Evolutionary conservation across 2,329 filamentous ascomycete genomes (phyloP).

Genomic region (Paecilomyces variotii): DNA sequence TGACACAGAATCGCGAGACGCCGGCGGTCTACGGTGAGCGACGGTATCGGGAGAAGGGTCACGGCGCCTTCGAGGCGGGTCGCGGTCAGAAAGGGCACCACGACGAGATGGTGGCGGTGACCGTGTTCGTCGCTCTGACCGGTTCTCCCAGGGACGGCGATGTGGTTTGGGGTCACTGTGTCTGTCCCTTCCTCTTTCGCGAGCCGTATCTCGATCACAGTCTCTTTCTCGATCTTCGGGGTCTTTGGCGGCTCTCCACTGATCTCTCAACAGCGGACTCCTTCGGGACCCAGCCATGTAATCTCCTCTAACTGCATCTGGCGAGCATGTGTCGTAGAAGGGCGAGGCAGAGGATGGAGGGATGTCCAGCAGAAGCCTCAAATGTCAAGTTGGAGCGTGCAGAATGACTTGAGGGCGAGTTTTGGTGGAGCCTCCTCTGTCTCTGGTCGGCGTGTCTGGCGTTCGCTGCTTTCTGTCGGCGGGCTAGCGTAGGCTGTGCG

Average conservation of each 20-base stretch:
- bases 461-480: slow-evolving; percentile 1
- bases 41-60: slow-evolving; percentile 20
- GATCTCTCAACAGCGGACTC: slow-evolving; percentile 44
- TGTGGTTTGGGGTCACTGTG: slow-evolving; percentile 32
- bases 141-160: slow-evolving; percentile 24
- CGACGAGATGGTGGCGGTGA: slow-evolving; percentile 29
- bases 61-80: slow-evolving; percentile 20
- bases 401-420: background rate
- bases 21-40: slow-evolving; percentile 19
- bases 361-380: background rate
- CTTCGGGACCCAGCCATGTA: slow-evolving; percentile 44
- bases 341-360: background rate
- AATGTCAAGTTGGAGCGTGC: background rate
- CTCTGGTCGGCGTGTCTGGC: slow-evolving; percentile 1
- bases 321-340: slow-evolving; percentile 5
- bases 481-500: slow-evolving; percentile 1
- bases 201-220: slow-evolving; percentile 24
- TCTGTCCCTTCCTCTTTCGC: slow-evolving; percentile 30
- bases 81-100: slow-evolving; percentile 20
- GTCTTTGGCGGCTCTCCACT: slow-evolving; percentile 41
- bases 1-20: slow-evolving; percentile 12
- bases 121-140: slow-evolving; percentile 33
- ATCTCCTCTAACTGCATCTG: slow-evolving; percentile 36
- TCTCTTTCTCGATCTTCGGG: slow-evolving; percentile 27
- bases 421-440: slow-evolving; percentile 1